Evolutionary conservation across 441 rosid species (phyloP).

Genomic region (Eruca vesicaria): DNA sequence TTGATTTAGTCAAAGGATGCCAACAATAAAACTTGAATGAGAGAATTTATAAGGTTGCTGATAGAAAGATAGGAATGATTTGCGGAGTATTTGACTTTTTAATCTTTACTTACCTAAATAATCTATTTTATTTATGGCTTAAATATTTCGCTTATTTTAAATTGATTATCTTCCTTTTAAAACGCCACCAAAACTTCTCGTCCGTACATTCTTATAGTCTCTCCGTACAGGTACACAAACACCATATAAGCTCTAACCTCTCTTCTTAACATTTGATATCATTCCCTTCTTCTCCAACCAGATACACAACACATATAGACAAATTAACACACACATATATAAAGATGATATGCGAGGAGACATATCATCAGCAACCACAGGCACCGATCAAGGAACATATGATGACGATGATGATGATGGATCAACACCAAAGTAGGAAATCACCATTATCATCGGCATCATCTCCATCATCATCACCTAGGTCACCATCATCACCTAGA

Average conservation of each 20-base stretch:
- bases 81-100: constrained; percentile 23
- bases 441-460: constrained; percentile 17
- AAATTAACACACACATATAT: background rate
- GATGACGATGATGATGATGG: constrained; percentile 34
- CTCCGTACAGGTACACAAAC: constrained; percentile 16
- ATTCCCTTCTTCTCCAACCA: constrained; percentile 18
- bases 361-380: constrained; percentile 30
- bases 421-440: constrained; percentile 20
- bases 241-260: constrained; percentile 14
- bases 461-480: constrained; percentile 10
- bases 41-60: background rate
- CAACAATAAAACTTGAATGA: background rate
- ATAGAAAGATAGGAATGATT: constrained; percentile 17
- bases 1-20: constrained; percentile 31
- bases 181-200: constrained; percentile 5
- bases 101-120: constrained; percentile 12
- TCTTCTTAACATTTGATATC: constrained; percentile 18
- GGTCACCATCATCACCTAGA: constrained; percentile 26
- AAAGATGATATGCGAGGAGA: constrained; percentile 36
- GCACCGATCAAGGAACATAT: constrained; percentile 27
- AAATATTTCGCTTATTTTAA: background rate
- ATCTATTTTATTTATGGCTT: constrained; percentile 13
- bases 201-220: constrained; percentile 19
- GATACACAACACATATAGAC: background rate
- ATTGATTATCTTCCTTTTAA: constrained; percentile 7